Percentiles rank a stretch among this genome's conserved stretches.
phyloP scores from a whole-genome alignment of 169 alveolate species.

The Babesia ovata region DNA sequence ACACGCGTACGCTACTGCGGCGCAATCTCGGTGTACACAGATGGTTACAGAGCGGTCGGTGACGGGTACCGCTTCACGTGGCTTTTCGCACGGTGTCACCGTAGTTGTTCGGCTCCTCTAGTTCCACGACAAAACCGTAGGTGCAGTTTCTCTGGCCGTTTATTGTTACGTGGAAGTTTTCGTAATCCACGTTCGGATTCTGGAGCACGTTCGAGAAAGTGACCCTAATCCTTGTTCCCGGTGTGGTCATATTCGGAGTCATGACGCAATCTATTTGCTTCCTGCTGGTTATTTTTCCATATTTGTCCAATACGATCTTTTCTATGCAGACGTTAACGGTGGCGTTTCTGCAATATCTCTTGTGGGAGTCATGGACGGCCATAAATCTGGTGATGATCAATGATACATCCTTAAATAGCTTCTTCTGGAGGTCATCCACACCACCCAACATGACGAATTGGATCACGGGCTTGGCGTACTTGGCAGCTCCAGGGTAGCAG shows the following conservation, averaged over 20 bases:
- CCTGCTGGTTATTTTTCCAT: background rate
- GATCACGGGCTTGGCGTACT: background rate
- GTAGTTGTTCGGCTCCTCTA: conserved; percentile 41
- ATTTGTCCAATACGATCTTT: conserved; percentile 1
- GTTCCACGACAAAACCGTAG: conserved; percentile 16
- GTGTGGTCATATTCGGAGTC: conserved; percentile 3
- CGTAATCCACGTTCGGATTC: background rate
- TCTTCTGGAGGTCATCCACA: background rate
- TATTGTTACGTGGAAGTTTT: conserved; percentile 4
- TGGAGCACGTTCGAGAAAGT: conserved; percentile 8
- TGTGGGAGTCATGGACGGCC: background rate
- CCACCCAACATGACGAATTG: conserved; percentile 9
- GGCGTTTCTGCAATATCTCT: background rate
- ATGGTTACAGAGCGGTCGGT: too few relatives aligned
- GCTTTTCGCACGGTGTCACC: conserved; percentile 21
- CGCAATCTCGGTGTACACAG: too few relatives aligned
- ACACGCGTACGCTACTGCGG: too few relatives aligned
- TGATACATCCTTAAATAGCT: background rate
- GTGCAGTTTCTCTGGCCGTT: background rate
- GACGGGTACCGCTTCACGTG: background rate
- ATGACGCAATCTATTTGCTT: background rate
- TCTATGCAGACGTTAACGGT: background rate
- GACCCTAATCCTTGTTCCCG: conserved; percentile 23
- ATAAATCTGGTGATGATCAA: conserved; percentile 9
- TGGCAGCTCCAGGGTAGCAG: background rate